Evolutionary conservation across 1,139 yeast species (phyloP).

Genomic region (Taiozyma sp.): DNA sequence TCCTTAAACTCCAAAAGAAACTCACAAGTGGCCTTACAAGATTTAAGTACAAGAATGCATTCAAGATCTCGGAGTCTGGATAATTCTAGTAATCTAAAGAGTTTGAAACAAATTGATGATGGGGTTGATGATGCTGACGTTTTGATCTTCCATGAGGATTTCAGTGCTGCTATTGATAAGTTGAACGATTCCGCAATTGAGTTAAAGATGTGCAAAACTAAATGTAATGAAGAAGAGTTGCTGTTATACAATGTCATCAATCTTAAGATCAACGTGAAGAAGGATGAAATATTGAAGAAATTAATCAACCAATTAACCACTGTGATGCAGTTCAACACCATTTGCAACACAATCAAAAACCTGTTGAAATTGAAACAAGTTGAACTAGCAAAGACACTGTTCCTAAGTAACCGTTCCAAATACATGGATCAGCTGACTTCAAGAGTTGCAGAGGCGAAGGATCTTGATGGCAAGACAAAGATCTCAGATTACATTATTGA

Average conservation of each 20-base stretch:
- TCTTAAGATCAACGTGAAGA: constrained; percentile 36
- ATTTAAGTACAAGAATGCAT: constrained; percentile 48
- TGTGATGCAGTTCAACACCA: constrained; percentile 3
- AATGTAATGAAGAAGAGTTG: constrained; percentile 31
- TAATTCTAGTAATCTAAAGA: constrained; percentile 28
- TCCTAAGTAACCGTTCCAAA: constrained; percentile 40
- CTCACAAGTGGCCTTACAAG: constrained; percentile 36
- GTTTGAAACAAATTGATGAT: constrained; percentile 52
- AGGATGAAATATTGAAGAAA: constrained; percentile 30
- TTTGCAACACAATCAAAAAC: constrained; percentile 27
- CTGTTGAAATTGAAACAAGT: constrained; percentile 37
- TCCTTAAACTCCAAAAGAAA: constrained; percentile 18
- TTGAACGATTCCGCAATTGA: constrained; percentile 38
- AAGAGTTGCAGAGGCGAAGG: constrained; percentile 30
- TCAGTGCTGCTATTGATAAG: constrained; percentile 47
- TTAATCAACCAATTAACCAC: constrained; percentile 26
- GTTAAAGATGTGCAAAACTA: constrained; percentile 16
- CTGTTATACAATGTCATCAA: constrained; percentile 35
- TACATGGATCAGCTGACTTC: constrained; percentile 40
- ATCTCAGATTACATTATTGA: constrained; percentile 42
- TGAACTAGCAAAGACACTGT: constrained; percentile 42
- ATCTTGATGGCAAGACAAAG: constrained; percentile 51
- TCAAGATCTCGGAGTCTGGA: constrained; percentile 49
- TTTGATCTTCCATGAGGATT: constrained; percentile 55
- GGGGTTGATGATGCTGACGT: constrained; percentile 63